These are phyloP conservation scores for Lentinula boryana DNA, from an alignment of 768 basidiomycete species.

Conservation along the genomic window DNA sequence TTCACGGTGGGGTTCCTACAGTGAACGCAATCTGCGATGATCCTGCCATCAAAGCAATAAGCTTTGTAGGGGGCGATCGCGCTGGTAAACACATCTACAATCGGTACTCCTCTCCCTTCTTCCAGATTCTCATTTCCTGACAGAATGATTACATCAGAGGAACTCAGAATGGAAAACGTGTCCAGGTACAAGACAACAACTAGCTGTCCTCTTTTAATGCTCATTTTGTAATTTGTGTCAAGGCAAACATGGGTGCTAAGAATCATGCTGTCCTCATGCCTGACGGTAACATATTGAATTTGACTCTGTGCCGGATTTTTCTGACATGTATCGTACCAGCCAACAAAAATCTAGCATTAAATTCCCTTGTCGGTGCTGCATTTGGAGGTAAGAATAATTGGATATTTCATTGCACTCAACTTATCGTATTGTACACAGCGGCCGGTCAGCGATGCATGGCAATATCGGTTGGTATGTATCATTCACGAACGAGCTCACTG, in stretches of 20 bases:
- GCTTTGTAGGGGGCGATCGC: slow-evolving; percentile 91
- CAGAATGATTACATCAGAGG: slow-evolving; percentile 42
- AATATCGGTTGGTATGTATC: slow-evolving; percentile 71
- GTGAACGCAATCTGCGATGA: slow-evolving; percentile 95
- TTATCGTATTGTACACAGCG: slow-evolving; percentile 38
- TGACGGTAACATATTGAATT: slow-evolving; percentile 53
- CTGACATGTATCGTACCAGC: slow-evolving; percentile 35
- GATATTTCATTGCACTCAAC: slow-evolving; percentile 1
- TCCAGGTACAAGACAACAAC: slow-evolving; percentile 44
- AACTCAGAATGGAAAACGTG: slow-evolving; percentile 82
- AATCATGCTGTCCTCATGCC: slow-evolving; percentile 93
- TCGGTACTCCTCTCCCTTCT: slow-evolving; percentile 34
- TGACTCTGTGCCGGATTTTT: background rate
- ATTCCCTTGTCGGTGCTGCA: slow-evolving; percentile 89
- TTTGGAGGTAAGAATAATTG: slow-evolving; percentile 62
- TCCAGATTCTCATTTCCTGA: slow-evolving; percentile 2
- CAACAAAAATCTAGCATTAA: slow-evolving; percentile 87
- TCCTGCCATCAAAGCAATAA: slow-evolving; percentile 87
- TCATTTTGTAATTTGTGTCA: background rate
- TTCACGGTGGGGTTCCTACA: slow-evolving; percentile 85
- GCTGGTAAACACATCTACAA: slow-evolving; percentile 95
- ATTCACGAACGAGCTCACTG: background rate
- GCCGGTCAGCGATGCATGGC: slow-evolving; percentile 99
- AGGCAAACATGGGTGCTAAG: slow-evolving; percentile 85
- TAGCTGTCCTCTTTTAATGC: background rate